phyloP scores from a whole-genome alignment of 78 protist genomes.

The Dictyostelium brefeldianum region DNA sequence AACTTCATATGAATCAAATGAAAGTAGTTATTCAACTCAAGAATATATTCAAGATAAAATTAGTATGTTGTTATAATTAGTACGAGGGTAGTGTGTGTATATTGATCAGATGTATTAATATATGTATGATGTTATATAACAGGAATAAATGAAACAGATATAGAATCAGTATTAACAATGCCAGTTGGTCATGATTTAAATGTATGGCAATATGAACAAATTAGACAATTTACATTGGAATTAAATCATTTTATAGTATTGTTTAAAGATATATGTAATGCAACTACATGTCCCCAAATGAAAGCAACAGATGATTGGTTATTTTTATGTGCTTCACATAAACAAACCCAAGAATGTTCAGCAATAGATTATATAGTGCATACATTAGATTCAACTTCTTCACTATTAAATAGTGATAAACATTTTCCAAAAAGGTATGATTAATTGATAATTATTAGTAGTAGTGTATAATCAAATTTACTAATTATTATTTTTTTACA shows the following conservation, averaged over 20 bases:
- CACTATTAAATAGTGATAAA: slow-evolving; percentile 82
- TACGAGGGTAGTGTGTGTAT: too few relatives aligned
- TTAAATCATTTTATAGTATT: slow-evolving; percentile 59
- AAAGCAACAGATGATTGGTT: slow-evolving; percentile 92
- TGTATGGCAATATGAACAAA: slow-evolving; percentile 85
- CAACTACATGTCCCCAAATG: slow-evolving; percentile 88
- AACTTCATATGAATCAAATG: slow-evolving; percentile 26
- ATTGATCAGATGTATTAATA: too few relatives aligned
- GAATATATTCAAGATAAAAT: slow-evolving; percentile 79
- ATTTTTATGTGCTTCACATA: slow-evolving; percentile 93
- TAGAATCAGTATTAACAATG: slow-evolving; percentile 23
- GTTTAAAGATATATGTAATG: slow-evolving; percentile 82
- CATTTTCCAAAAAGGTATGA: slow-evolving; percentile 63
- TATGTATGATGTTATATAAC: neutral
- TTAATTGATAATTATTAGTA: neutral
- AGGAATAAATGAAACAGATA: slow-evolving; percentile 52
- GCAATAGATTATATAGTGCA: slow-evolving; percentile 91
- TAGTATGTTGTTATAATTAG: slow-evolving; percentile 16
- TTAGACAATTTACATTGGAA: slow-evolving; percentile 85
- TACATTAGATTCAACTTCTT: slow-evolving; percentile 87
- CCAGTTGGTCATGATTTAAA: slow-evolving; percentile 53
- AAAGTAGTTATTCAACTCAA: slow-evolving; percentile 67
- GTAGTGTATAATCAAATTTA: too few relatives aligned
- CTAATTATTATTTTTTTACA: neutral
- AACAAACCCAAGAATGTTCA: slow-evolving; percentile 87